phyloP scores from a whole-genome alignment of 2,329 filamentous ascomycete species.

The Colletotrichum simmondsii region DNA sequence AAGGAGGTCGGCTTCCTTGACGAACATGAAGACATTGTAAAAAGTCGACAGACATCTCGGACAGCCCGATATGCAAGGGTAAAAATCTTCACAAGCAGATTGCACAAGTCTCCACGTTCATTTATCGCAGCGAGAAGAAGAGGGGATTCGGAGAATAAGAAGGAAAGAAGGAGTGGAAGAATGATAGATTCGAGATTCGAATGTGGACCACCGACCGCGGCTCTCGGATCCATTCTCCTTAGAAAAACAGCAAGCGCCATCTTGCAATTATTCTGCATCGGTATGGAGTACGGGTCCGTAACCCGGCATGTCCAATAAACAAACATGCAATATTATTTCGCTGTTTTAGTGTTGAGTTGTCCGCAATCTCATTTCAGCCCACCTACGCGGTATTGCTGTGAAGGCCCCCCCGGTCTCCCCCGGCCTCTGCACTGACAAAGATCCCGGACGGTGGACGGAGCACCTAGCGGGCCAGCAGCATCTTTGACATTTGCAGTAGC shows the following conservation, averaged over 20 bases:
- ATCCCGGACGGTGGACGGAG: conserved; percentile 5
- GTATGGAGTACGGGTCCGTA: conserved; percentile 1
- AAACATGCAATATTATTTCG: background rate
- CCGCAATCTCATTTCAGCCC: conserved; percentile 27
- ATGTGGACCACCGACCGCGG: background rate
- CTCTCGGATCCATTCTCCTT: background rate
- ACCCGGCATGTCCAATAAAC: background rate
- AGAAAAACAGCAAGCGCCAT: background rate
- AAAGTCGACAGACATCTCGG: background rate
- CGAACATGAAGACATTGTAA: background rate
- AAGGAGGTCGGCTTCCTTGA: background rate
- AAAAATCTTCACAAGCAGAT: background rate
- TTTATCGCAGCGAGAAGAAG: background rate
- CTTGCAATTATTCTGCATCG: no score
- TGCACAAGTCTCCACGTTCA: background rate
- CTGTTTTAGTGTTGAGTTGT: background rate
- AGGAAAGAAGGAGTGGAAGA: background rate
- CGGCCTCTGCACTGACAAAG: conserved; percentile 21
- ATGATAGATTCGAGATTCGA: background rate
- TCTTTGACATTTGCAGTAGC: background rate
- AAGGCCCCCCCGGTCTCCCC: background rate
- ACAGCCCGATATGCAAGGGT: background rate
- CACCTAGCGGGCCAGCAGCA: conserved; percentile 1
- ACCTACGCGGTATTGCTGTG: background rate
- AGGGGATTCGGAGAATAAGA: background rate